phyloP scores from a whole-genome alignment of 2,329 filamentous ascomycete genomes.

The Aspergillus fructus region DNA sequence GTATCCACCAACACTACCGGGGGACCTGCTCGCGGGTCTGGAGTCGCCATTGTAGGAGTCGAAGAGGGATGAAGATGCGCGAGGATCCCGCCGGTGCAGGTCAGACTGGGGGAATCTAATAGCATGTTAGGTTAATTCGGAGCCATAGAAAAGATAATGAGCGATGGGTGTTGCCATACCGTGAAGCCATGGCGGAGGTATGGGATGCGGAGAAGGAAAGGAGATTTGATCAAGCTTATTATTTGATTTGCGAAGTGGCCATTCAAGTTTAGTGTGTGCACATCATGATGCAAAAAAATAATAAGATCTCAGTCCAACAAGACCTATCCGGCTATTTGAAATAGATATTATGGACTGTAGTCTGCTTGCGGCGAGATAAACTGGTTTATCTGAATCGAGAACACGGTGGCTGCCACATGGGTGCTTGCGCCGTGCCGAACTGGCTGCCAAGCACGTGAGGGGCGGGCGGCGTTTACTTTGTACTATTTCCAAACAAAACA shows the following conservation, averaged over 20 bases:
- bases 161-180: constrained; percentile 24
- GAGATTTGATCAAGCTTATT: not conserved
- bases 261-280: not conserved
- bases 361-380: not conserved
- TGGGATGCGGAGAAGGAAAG: constrained; percentile 8
- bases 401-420: constrained; percentile 15
- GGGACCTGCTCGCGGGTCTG: constrained; percentile 39
- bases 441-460: constrained; percentile 5
- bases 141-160: not conserved
- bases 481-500: not conserved
- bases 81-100: constrained; percentile 68
- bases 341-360: not conserved
- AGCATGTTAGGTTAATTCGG: not conserved
- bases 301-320: not conserved
- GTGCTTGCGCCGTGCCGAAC: constrained; percentile 19
- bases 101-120: constrained; percentile 65
- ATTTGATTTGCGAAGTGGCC: not conserved
- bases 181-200: constrained; percentile 33
- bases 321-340: not conserved
- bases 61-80: constrained; percentile 69
- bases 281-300: not conserved
- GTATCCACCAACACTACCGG: constrained; percentile 54
- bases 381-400: constrained; percentile 3
- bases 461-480: not conserved
- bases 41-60: constrained; percentile 66